Evolutionary conservation across 2,329 filamentous ascomycete genomes (phyloP), one percentile per base, ranked within the genome.

Genomic region (Nemania diffusa): DNA sequence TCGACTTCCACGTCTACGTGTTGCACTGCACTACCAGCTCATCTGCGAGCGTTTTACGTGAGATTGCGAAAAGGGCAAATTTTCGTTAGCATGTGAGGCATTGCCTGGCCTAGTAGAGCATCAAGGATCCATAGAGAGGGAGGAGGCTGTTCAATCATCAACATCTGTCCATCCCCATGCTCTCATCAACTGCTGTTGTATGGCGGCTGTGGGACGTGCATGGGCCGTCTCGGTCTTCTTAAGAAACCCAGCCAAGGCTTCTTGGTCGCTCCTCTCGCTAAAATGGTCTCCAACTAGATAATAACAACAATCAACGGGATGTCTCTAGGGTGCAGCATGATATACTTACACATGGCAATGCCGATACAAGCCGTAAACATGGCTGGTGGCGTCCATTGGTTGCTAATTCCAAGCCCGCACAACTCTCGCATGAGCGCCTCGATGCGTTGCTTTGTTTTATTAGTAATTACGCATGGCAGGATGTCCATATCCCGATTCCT

Each of bases 381-480:
- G 48, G 82, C 82, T 0, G 88, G 87, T 27, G 87, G 84, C 1
- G 83, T 86, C 74, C 81, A 82, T 44, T 83, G 79, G 73, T 90
- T 90, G 29, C 83, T 84, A 11, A 85, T 74, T 0, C 85, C 87
- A 40, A 89, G 88, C 1, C 88, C 88, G 70, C 87, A 90, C 1
- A 90, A 77, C 26, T 82, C 78, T 17, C 85, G 79, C 2, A 90
- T 81, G 32, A 86, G 79, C 17, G 74, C 68, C 63, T 83, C 78
- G 7, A 87, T 82, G 15, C 80, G 78, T 50, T 82, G 73, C 79
- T 85, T 73, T 42, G 6, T 72, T 62, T 13, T 53, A 32, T 71
- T 50, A 73, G 69, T 55, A 40, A n/a, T 58, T 40, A 9, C 13
- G 24, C 48, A 55, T 50, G 51, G 46, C 22, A 29, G 24, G n/a